Conservation (phyloP, 1,284 basidiomycete species). For the Kalmanozyma brasiliensis region DNA sequence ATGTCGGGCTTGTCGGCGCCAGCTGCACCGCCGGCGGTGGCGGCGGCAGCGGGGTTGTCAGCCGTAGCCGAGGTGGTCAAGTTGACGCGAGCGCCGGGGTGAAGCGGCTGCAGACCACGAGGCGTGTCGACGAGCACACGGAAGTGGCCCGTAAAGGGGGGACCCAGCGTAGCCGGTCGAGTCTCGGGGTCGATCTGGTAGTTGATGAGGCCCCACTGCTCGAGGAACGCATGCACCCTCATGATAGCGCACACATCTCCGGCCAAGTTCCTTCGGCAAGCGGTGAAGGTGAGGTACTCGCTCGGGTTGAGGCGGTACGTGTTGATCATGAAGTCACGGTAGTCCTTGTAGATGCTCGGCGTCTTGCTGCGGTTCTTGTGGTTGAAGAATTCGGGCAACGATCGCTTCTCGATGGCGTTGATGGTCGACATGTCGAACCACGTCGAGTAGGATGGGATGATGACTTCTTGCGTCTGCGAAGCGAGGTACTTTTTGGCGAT, state of each 20-base stretch:
- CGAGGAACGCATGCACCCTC: constrained; percentile 97
- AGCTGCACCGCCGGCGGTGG: constrained; percentile 75
- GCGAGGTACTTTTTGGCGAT: constrained; percentile 93
- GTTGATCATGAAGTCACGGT: constrained; percentile 99
- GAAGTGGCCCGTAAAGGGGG: constrained; percentile 98
- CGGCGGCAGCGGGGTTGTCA: constrained; percentile 9
- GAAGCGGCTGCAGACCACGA: constrained; percentile 91
- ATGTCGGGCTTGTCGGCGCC: constrained; percentile 42
- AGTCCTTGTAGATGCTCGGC: constrained; percentile 97
- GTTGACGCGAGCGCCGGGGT: constrained; percentile 74
- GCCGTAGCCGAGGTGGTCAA: constrained; percentile 23
- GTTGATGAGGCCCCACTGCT: constrained; percentile 99
- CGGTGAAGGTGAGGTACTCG: constrained; percentile 97
- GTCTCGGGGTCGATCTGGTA: constrained; percentile 99
- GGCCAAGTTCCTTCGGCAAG: constrained; percentile 92
- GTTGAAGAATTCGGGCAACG: constrained; percentile 98
- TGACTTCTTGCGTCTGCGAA: constrained; percentile 89
- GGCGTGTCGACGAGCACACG: constrained; percentile 96
- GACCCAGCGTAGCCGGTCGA: constrained; percentile 89
- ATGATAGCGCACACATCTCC: constrained; percentile 99
- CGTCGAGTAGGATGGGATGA: constrained; percentile 95
- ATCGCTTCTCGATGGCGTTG: constrained; percentile 89
- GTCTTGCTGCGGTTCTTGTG: constrained; percentile 87
- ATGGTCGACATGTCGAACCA: constrained; percentile 98
- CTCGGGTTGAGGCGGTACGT: constrained; percentile 92